phyloP scores from a whole-genome alignment of 2,329 filamentous ascomycete genomes.

The Xylariaceae sp. region DNA sequence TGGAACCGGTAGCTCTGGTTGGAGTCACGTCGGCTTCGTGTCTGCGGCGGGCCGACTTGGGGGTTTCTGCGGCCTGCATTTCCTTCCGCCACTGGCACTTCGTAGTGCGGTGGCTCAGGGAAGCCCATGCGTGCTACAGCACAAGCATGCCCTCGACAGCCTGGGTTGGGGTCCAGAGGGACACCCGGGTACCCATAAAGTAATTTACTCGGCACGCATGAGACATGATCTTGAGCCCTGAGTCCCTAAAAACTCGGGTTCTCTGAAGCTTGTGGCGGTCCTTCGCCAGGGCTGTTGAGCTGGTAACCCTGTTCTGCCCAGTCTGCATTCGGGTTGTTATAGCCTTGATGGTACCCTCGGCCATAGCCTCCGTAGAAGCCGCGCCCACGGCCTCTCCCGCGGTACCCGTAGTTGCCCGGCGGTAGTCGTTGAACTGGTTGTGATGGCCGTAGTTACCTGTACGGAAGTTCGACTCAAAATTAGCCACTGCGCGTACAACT shows the following conservation, averaged over 20 bases:
- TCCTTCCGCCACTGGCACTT: too few relatives aligned
- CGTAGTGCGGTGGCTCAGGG: too few relatives aligned
- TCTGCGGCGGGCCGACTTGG: background rate
- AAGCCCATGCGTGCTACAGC: too few relatives aligned
- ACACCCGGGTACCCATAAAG: too few relatives aligned
- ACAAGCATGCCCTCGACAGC: too few relatives aligned
- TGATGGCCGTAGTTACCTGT: conserved; percentile 78
- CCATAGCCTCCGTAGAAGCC: conserved; percentile 44
- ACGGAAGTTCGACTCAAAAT: conserved; percentile 69
- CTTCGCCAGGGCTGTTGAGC: conserved; percentile 13
- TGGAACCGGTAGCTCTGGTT: too few relatives aligned
- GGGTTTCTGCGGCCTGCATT: conserved; percentile 1
- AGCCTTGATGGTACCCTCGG: conserved; percentile 47
- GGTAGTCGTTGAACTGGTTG: conserved; percentile 73
- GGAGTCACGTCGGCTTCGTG: too few relatives aligned
- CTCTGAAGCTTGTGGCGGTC: background rate
- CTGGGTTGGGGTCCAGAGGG: too few relatives aligned
- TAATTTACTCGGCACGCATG: too few relatives aligned
- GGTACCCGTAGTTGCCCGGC: conserved; percentile 58
- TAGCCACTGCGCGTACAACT: too few relatives aligned
- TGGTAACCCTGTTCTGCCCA: conserved; percentile 16
- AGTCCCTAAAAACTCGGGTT: too few relatives aligned
- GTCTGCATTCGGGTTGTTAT: conserved; percentile 21
- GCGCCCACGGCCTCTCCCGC: conserved; percentile 58
- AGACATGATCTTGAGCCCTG: too few relatives aligned